Evolutionary conservation across 768 basidiomycete species (phyloP).

Genomic region (Galerina marginata): DNA sequence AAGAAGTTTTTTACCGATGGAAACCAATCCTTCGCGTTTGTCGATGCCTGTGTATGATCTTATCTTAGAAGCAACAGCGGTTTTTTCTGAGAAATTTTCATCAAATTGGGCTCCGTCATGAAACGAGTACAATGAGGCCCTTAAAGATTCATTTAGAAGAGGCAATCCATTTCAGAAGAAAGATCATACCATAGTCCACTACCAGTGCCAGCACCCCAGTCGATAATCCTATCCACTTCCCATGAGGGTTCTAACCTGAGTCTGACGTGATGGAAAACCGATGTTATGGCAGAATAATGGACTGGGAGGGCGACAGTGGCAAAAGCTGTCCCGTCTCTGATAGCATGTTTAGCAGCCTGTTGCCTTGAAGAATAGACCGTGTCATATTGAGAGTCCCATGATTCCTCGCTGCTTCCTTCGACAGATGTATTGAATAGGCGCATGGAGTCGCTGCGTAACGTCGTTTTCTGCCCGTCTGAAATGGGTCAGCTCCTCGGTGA

Average conservation of each 20-base stretch:
- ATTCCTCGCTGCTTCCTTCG: constrained; percentile 31
- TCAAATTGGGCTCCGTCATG: constrained; percentile 40
- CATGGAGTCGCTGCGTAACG: constrained; percentile 71
- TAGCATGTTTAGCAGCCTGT: constrained; percentile 62
- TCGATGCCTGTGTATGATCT: constrained; percentile 77
- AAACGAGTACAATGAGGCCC: constrained; percentile 74
- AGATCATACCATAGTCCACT: constrained; percentile 78
- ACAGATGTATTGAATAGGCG: constrained; percentile 61
- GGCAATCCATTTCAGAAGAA: constrained; percentile 7
- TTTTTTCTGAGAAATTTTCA: constrained; percentile 36
- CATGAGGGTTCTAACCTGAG: constrained; percentile 67
- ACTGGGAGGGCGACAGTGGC: constrained; percentile 85
- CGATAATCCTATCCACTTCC: constrained; percentile 66
- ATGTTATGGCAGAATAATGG: constrained; percentile 79
- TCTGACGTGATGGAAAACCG: constrained; percentile 74
- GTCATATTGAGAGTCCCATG: constrained; percentile 64
- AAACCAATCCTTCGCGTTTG: constrained; percentile 70
- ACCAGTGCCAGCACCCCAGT: constrained; percentile 87
- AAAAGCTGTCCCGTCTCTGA: constrained; percentile 83
- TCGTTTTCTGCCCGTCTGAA: constrained; percentile 66
- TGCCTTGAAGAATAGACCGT: constrained; percentile 62
- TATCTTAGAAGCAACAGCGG: constrained; percentile 56
- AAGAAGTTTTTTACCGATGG: constrained; percentile 69
- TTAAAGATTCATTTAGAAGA: constrained; percentile 28
- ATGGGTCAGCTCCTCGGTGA: constrained; percentile 5